phyloP scores from a whole-genome alignment of 495 filamentous ascomycete species.

The Mycothermus thermophilus region DNA sequence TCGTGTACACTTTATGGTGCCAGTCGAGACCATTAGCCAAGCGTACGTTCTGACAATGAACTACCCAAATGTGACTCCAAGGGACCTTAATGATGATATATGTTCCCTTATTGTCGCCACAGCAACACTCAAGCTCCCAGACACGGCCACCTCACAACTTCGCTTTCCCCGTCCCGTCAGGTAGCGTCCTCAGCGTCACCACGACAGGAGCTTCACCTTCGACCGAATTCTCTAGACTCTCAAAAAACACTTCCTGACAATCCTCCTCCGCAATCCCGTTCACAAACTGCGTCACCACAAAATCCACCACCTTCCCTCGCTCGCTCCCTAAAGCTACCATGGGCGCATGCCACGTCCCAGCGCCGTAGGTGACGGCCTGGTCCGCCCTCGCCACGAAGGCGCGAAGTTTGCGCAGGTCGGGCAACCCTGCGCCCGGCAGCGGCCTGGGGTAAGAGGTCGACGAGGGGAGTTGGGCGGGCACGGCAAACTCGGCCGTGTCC shows the following conservation, averaged over 20 bases:
- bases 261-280: constrained; percentile 80
- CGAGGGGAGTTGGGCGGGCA: background rate
- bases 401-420: constrained; percentile 53
- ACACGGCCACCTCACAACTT: background rate
- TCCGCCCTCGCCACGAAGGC: constrained; percentile 70
- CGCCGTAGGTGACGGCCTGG: constrained; percentile 82
- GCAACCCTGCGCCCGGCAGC: constrained; percentile 47
- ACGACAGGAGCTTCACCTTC: constrained; percentile 1
- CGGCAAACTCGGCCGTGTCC: constrained; percentile 15
- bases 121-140: too few relatives aligned
- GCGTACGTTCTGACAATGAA: too few relatives aligned
- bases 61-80: too few relatives aligned
- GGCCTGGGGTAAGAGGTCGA: constrained; percentile 1
- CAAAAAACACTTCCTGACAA: constrained; percentile 66
- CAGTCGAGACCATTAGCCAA: too few relatives aligned
- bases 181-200: constrained; percentile 2
- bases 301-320: constrained; percentile 50
- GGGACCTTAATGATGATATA: background rate
- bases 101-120: background rate
- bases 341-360: constrained; percentile 93
- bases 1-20: too few relatives aligned
- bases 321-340: constrained; percentile 73
- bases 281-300: constrained; percentile 77
- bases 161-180: background rate
- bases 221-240: constrained; percentile 7